Base-by-base conservation (phyloP, 495 filamentous ascomycete species). In the Parachaetomium inaequale region DNA sequence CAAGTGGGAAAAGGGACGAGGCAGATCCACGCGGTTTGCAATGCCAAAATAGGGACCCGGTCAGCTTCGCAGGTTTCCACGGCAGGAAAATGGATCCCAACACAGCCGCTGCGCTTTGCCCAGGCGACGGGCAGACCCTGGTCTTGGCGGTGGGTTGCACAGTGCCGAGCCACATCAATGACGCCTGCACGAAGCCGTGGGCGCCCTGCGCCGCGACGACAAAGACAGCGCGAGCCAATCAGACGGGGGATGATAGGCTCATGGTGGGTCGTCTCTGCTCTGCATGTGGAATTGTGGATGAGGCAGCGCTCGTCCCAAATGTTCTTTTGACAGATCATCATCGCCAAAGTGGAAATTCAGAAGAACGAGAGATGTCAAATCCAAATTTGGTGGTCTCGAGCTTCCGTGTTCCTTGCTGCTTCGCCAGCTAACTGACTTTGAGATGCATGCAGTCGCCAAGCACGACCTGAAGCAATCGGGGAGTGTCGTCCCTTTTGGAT, bases 81-180 rank as follows among this genome's bases (percentile, higher is more conserved):
- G 40, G 31, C 45, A 42, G n/a, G 31, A 40, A 47, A 47, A 55
- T 51, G 60, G 60, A 51, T 47, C 60, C 53, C 42, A 60, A 52
- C 58, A 60, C 58, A 60, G 53, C 60, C 59, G 59, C 51, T 43
- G 49, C 28, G 46, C 49, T 62, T 55, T 62, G 54, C 60, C 53
- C 53, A 51, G 52, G 52, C 60, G 60, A 60, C 58, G 58, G 32
- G 25, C 25, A 23, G 28, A n/a, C 51, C 28, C 52, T 36, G 29
- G 28, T 8, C 51, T 62, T 40, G 51, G 51, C 51, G 25, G 53
- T 21, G 46, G 55, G 42, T 38, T 49, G 55, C 28, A 49, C 43
- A 38, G 34, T 51, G 60, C 52, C 26, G 17, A 62, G 59, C 59
- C 59, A 56, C 59, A 62, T 29, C 21, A 28, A 62, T 62, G 53